Evolutionary conservation across 108 stramenopile species (phyloP).

Genomic region (Skeletonema marinoi): DNA sequence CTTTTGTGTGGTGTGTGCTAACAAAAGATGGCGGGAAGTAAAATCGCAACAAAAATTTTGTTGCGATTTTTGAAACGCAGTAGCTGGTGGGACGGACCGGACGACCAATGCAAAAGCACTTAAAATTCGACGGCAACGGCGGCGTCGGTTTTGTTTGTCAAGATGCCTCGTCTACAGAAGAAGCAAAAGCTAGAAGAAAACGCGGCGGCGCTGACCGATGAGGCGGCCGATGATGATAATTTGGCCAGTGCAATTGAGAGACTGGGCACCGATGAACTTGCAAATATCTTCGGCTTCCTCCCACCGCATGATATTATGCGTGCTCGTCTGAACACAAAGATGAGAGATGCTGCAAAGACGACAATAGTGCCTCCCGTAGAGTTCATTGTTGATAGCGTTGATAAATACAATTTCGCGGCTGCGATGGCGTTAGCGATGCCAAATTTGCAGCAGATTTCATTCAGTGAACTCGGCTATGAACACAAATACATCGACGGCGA

Average conservation of each 20-base stretch:
- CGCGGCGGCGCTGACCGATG: too few relatives aligned
- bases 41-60: too few relatives aligned
- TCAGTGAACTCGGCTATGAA: background rate
- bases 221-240: too few relatives aligned
- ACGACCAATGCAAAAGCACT: too few relatives aligned
- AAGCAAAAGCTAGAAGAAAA: too few relatives aligned
- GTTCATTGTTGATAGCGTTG: background rate
- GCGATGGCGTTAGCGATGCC: background rate
- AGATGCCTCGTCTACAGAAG: too few relatives aligned
- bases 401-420: background rate
- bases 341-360: background rate
- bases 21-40: too few relatives aligned
- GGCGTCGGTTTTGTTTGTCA: too few relatives aligned
- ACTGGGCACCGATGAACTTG: constrained; percentile 4
- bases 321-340: background rate
- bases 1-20: too few relatives aligned
- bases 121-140: too few relatives aligned
- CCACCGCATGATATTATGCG: background rate
- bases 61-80: too few relatives aligned
- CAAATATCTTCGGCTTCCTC: background rate
- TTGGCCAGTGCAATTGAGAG: background rate
- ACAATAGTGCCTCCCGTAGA: background rate
- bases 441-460: background rate
- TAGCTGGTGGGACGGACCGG: too few relatives aligned
- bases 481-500: background rate